These are phyloP conservation scores for Zea mays DNA, from an alignment of 176 grass and related monocot genomes.

Conservation along the genomic window Zm-B73-REFERENCE-NAM-5.0 NC_050098.1:183068001-183068500, in stretches of 20 bases:
- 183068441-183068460: slow-evolving; percentile 40
- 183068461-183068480: slow-evolving; percentile 43
- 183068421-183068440: slow-evolving; percentile 74
- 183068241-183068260: slow-evolving; percentile 82
- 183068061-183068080: slow-evolving; percentile 51
- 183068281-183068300: slow-evolving; percentile 14
- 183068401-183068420: slow-evolving; percentile 69
- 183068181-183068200: slow-evolving; percentile 69
- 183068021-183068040: neutral
- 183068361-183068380: slow-evolving; percentile 72
- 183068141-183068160: slow-evolving; percentile 53
- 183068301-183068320: neutral
- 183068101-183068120: slow-evolving; percentile 87
- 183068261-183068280: slow-evolving; percentile 61
- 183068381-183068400: slow-evolving; percentile 43
- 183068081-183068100: slow-evolving; percentile 77
- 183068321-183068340: neutral
- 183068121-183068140: slow-evolving; percentile 80
- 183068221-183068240: slow-evolving; percentile 68
- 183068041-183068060: slow-evolving; percentile 70
- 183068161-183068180: slow-evolving; percentile 74
- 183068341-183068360: slow-evolving; percentile 27
- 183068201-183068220: slow-evolving; percentile 61
- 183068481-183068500: slow-evolving; percentile 4
- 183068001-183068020: slow-evolving; percentile 17